Conservation (phyloP, 139 green algal species). For the Closterium sp. region DNA sequence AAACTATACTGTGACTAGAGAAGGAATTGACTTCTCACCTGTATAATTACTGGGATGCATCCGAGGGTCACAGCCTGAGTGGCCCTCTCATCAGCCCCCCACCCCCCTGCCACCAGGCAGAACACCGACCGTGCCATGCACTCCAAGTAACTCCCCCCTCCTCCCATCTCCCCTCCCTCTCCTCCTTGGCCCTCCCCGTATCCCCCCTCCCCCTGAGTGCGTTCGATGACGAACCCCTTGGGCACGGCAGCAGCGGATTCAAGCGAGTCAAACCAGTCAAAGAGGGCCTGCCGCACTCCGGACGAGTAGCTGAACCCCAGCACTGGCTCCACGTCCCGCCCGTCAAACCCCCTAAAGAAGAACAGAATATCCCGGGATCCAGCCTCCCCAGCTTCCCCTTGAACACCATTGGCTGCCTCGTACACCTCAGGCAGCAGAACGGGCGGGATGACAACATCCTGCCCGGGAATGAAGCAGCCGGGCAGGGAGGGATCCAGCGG, state of each 20-base stretch:
- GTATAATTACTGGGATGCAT: slow-evolving; percentile 58
- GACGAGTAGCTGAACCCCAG: slow-evolving; percentile 16
- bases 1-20: neutral
- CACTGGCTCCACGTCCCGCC: neutral
- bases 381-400: neutral
- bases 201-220: slow-evolving; percentile 8
- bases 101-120: slow-evolving; percentile 46
- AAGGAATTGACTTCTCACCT: slow-evolving; percentile 3
- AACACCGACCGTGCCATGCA: slow-evolving; percentile 40
- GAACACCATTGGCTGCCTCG: neutral
- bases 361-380: neutral
- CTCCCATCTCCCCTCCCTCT: neutral
- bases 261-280: slow-evolving; percentile 34
- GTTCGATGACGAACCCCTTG: neutral
- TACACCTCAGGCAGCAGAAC: neutral
- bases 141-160: neutral
- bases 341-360: neutral
- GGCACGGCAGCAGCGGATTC: neutral
- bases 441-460: slow-evolving; percentile 46
- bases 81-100: slow-evolving; percentile 38
- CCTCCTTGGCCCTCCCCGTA: neutral
- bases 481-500: neutral
- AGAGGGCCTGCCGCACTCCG: slow-evolving; percentile 54
- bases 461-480: slow-evolving; percentile 49
- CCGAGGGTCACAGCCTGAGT: slow-evolving; percentile 27